Percentiles rank a stretch among this genome's conserved stretches.
Conservation (phyloP, 2,329 filamentous ascomycete species). For the Xylaria digitata region DNA sequence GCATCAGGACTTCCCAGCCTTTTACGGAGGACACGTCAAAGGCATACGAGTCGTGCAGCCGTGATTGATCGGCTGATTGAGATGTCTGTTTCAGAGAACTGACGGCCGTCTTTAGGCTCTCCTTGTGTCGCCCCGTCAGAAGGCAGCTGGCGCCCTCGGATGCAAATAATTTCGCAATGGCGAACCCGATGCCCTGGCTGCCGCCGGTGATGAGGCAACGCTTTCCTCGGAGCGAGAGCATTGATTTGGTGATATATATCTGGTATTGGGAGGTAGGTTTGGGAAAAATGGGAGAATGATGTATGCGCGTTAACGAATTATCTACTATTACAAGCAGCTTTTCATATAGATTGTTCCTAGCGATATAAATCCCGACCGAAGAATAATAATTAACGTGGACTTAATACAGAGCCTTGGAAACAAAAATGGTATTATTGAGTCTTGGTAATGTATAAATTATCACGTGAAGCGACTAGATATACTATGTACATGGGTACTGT, state of each 20-base stretch:
- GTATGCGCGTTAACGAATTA: not conserved
- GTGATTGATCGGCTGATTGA: not conserved
- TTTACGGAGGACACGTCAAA: slow-evolving; percentile 42
- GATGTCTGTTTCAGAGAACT: slow-evolving; percentile 44
- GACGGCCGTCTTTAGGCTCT: slow-evolving; percentile 57
- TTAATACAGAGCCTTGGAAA: too few species aligned
- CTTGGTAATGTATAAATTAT: too few species aligned
- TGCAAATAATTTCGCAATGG: slow-evolving; percentile 75
- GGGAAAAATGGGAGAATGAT: not conserved
- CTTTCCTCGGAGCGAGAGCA: slow-evolving; percentile 57
- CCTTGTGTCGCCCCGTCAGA: slow-evolving; percentile 68
- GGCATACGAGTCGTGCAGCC: slow-evolving; percentile 28
- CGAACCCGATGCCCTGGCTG: slow-evolving; percentile 75
- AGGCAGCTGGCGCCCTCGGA: slow-evolving; percentile 68
- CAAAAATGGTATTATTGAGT: too few species aligned
- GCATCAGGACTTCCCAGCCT: slow-evolving; percentile 36
- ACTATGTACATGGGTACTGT: not conserved
- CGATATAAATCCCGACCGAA: too few species aligned
- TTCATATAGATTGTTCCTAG: too few species aligned
- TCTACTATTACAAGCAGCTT: not conserved
- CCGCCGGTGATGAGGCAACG: slow-evolving; percentile 74
- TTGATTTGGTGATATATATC: slow-evolving; percentile 3
- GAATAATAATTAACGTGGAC: too few species aligned
- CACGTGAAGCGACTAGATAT: too few species aligned
- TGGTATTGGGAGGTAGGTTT: not conserved